phyloP scores from a whole-genome alignment of 495 filamentous ascomycete species.

The Penicillium atrosanguineum region DNA sequence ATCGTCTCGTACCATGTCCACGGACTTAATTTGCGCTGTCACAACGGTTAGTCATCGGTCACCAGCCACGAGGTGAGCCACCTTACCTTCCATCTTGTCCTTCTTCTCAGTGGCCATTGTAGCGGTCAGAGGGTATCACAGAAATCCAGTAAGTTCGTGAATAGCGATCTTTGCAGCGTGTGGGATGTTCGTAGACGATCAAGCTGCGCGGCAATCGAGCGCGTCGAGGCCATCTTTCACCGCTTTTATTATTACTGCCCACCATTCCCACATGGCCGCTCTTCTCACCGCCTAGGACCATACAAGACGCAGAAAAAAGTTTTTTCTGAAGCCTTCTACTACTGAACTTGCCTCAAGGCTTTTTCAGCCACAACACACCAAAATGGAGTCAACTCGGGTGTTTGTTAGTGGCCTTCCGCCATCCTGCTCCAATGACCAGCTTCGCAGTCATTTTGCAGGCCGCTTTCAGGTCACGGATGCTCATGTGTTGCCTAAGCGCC shows the following conservation, averaged over 20 bases:
- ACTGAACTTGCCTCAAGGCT: conserved; percentile 16
- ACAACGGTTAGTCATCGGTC: conserved; percentile 27
- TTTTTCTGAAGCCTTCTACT: conserved; percentile 15
- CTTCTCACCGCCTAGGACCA: conserved; percentile 36
- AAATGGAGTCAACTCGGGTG: conserved; percentile 64
- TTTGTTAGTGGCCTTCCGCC: conserved; percentile 88
- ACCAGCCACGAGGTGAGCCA: not conserved
- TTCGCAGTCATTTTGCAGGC: conserved; percentile 82
- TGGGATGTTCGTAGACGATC: not conserved
- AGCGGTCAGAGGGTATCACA: not conserved
- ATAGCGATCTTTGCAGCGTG: not conserved
- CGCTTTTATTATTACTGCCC: conserved; percentile 17
- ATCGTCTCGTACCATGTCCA: conserved; percentile 78
- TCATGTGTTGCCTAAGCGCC: conserved; percentile 79
- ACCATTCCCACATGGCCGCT: conserved; percentile 14
- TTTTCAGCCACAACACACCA: conserved; percentile 21
- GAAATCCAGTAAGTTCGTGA: not conserved
- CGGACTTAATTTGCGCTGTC: conserved; percentile 90
- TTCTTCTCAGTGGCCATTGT: conserved; percentile 58
- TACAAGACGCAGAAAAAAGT: conserved; percentile 36
- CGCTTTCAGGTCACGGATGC: conserved; percentile 80
- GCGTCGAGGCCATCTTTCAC: conserved; percentile 1
- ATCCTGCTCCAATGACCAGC: conserved; percentile 69
- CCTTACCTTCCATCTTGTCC: conserved; percentile 69
- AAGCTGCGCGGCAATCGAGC: conserved; percentile 1